A percentile compares a stretch with the other conserved stretches of the same genome.
These are phyloP conservation scores for Helianthus tuberosus DNA, from an alignment of 129 eudicot genomes.

Conservation along the genomic window DNA sequence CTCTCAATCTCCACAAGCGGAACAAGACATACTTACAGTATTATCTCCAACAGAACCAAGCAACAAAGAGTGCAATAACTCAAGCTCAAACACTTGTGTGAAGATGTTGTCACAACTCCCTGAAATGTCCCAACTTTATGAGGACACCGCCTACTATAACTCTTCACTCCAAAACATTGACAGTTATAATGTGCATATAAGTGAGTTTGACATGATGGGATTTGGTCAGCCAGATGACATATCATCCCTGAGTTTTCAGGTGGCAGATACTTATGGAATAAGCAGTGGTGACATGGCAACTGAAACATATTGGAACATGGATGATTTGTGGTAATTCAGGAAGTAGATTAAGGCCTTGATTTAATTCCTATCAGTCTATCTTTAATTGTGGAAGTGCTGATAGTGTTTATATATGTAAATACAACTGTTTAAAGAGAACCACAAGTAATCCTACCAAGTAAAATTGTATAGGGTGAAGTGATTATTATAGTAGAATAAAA, in stretches of 20 bases:
- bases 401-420: too few relatives aligned
- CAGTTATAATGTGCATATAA: constrained; percentile 39
- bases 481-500: background rate
- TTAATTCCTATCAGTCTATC: background rate
- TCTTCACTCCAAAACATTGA: constrained; percentile 21
- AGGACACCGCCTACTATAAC: constrained; percentile 20
- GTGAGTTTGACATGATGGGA: constrained; percentile 43
- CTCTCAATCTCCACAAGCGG: background rate
- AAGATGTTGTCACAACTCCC: constrained; percentile 27
- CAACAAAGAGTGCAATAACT: constrained; percentile 14
- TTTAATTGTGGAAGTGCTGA: background rate
- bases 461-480: background rate
- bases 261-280: constrained; percentile 51
- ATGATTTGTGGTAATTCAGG: constrained; percentile 58
- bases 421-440: background rate
- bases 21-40: constrained; percentile 13
- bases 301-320: constrained; percentile 59
- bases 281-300: constrained; percentile 34
- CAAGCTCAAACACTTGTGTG: constrained; percentile 34
- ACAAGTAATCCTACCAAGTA: background rate
- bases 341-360: background rate
- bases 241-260: constrained; percentile 44
- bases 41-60: constrained; percentile 17
- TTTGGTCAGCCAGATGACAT: constrained; percentile 33
- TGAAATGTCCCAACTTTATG: constrained; percentile 33